Evolutionary conservation across 768 basidiomycete species (phyloP).

Genomic region (Podaxis carcinomalis): DNA sequence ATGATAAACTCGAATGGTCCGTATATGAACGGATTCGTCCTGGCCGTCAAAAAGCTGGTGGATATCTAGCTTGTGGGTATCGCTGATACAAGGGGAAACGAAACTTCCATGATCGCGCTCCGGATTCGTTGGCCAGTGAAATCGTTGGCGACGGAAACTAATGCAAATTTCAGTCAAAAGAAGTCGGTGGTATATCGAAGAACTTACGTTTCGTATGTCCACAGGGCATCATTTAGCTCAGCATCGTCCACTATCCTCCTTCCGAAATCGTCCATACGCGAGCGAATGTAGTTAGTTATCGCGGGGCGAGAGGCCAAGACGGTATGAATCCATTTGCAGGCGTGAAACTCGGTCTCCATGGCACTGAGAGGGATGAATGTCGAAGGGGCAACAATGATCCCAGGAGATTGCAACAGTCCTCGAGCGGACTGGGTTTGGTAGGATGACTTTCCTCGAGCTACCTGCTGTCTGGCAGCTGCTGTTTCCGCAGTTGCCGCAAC

Average conservation of each 20-base stretch:
- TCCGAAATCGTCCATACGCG: conserved; percentile 33
- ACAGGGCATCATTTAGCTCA: conserved; percentile 38
- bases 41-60: conserved; percentile 15
- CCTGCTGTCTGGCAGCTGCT: conserved; percentile 11
- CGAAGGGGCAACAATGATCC: conserved; percentile 55
- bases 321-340: conserved; percentile 65
- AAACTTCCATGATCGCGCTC: conserved; percentile 17
- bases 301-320: conserved; percentile 61
- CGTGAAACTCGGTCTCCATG: conserved; percentile 67
- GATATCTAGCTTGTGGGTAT: background rate
- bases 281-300: conserved; percentile 43
- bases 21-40: conserved; percentile 44
- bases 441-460: background rate
- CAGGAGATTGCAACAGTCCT: conserved; percentile 49
- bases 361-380: conserved; percentile 57
- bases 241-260: conserved; percentile 27
- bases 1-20: conserved; percentile 48
- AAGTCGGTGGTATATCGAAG: background rate
- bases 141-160: conserved; percentile 64
- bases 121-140: conserved; percentile 60
- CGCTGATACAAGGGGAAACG: conserved; percentile 5
- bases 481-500: conserved; percentile 30
- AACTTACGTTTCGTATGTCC: conserved; percentile 56
- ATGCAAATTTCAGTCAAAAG: background rate
- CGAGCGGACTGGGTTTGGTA: background rate